Evolutionary conservation across 2,329 filamentous ascomycete genomes (phyloP).

Genomic region (Exophiala aquamarina): DNA sequence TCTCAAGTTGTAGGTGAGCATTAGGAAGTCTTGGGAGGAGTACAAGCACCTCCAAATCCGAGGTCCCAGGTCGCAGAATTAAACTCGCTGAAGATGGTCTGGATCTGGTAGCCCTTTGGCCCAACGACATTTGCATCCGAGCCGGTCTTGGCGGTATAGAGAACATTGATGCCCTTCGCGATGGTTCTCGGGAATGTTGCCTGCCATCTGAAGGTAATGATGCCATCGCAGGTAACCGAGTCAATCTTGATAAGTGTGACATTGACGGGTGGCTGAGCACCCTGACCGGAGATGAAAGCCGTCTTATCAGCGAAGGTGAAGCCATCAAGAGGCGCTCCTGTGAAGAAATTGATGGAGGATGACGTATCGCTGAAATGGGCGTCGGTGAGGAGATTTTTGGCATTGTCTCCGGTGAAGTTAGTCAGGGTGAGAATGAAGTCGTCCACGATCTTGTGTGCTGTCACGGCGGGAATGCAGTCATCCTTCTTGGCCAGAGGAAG

Average conservation of each 20-base stretch:
- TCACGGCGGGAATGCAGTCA: not conserved
- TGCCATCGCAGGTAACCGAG: constrained; percentile 29
- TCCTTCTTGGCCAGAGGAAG: not conserved
- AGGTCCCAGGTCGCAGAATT: constrained; percentile 25
- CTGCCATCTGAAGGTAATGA: constrained; percentile 31
- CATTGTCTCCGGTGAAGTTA: constrained; percentile 18
- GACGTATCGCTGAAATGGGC: constrained; percentile 18
- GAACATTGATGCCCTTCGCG: constrained; percentile 5
- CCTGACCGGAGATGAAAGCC: constrained; percentile 1
- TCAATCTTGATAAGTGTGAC: constrained; percentile 16
- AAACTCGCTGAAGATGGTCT: constrained; percentile 34
- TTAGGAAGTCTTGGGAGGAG: not conserved
- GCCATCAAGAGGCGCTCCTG: not conserved
- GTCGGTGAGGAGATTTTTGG: constrained; percentile 28
- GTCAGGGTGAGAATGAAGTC: not conserved
- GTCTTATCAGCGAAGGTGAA: constrained; percentile 3
- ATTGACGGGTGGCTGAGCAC: not conserved
- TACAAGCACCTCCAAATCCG: constrained; percentile 7
- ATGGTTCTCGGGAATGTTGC: constrained; percentile 15
- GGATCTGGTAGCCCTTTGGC: constrained; percentile 30
- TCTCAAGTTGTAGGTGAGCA: too few species aligned
- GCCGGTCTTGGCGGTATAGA: not conserved
- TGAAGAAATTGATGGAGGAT: constrained; percentile 2
- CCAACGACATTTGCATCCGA: constrained; percentile 2
- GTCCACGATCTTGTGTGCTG: not conserved